Evolutionary conservation across 2,329 filamentous ascomycete species (phyloP), one percentile per base, ranked within the genome.

Genomic region (Epichloe typhina): DNA sequence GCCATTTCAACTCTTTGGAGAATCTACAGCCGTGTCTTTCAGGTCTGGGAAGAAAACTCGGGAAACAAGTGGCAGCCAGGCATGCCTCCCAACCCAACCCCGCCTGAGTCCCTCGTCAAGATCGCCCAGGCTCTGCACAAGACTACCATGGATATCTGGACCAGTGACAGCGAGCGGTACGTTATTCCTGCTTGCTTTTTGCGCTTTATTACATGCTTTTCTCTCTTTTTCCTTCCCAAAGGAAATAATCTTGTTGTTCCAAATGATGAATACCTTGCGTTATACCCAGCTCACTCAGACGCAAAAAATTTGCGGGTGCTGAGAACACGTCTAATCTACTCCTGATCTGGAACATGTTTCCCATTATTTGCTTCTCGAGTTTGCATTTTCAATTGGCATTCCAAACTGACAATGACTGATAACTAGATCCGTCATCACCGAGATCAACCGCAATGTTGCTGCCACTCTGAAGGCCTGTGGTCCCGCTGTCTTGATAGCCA

Each of bases 241-340:
- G 4, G 13, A 36, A 31, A 8, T 26, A 17, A 8, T 11, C 3
- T 33, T 19, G 57, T 48, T 63, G 57, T 48, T 63, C 66, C 64
- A 70, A 62, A 83, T 88, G 89, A 96, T 96, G 89, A 95, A 71
- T 75, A 79, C 74, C 70, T 73, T 80, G 82, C 87, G 88, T 90
- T 90, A 91, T 80, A 91, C 91, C 89, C 90, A 96, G 90, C 90
- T 96, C 91, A 96, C 90, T 95, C 88, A 87, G 86, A 97, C 84
- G 83, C 87, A 72, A 78, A 78, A 72, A 78, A 73, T 72, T 81
- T 52, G 86, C 82, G 82, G 72, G 82, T 95, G 88, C 86, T 88
- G 88, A 83, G 83, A 93, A 94, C 71, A 74, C 88, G 69, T 69
- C 56, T 68, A 61, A 70, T 71, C 68, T 65, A 62, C 62, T 62